phyloP scores from a whole-genome alignment of 306 rosid genomes.

The Rubus idaeus region DNA sequence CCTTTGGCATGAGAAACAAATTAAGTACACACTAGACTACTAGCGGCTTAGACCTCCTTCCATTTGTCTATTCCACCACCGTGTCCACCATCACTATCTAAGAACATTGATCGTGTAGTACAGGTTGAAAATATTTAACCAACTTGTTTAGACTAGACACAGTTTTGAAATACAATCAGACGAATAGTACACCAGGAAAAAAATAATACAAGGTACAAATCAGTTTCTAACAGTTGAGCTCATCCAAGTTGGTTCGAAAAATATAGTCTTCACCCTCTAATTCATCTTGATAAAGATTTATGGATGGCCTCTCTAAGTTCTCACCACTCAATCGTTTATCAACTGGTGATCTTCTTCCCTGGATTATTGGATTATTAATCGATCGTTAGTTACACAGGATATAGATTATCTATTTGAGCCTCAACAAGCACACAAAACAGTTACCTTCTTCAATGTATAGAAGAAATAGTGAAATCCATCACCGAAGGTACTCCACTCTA shows the following conservation, averaged over 20 bases:
- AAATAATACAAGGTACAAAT: not conserved
- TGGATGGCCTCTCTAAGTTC: conserved; percentile 41
- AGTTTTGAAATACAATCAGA: conserved; percentile 3
- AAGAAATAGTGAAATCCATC: conserved; percentile 90
- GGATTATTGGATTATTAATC: conserved; percentile 32
- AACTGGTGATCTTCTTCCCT: conserved; percentile 57
- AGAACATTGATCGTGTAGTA: not conserved
- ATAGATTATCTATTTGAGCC: not conserved
- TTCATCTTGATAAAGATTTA: conserved; percentile 71
- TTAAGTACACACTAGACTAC: not conserved
- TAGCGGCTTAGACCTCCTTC: not conserved
- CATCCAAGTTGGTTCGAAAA: conserved; percentile 69
- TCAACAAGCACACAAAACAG: not conserved
- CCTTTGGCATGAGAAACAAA: not conserved
- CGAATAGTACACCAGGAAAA: not conserved
- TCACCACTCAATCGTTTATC: conserved; percentile 41
- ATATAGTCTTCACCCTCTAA: conserved; percentile 81
- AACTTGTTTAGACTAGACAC: not conserved
- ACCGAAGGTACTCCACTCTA: conserved; percentile 84
- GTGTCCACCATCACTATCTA: not conserved
- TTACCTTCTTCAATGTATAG: conserved; percentile 69
- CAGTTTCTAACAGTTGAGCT: conserved; percentile 46
- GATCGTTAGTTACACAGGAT: conserved; percentile 4
- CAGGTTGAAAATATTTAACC: not conserved
- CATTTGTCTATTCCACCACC: not conserved